Evolutionary conservation across 164 flowering plant species (phyloP).

Genomic region (Vitis cinerea): DNA sequence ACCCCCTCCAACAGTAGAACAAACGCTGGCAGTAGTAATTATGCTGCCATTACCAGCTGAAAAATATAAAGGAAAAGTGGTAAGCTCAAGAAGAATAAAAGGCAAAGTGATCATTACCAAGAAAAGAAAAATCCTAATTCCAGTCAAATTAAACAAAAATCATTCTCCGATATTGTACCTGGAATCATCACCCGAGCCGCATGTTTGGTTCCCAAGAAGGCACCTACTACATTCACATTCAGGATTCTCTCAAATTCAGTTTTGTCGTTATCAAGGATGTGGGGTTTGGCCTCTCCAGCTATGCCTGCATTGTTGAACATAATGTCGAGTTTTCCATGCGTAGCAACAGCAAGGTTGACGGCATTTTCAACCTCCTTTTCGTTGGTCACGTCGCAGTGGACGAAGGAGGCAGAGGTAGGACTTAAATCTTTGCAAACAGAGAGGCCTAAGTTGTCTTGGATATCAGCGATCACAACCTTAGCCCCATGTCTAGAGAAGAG

Average conservation of each 20-base stretch:
- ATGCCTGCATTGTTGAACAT: conserved; percentile 40
- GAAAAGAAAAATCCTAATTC: no score
- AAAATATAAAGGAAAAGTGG: no score
- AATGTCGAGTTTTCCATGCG: conserved; percentile 36
- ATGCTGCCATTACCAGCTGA: no score
- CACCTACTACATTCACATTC: conserved; percentile 24
- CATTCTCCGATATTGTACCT: no score
- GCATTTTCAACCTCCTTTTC: conserved; percentile 30
- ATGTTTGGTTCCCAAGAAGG: conserved; percentile 39
- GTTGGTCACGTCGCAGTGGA: conserved; percentile 35
- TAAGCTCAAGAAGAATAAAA: no score
- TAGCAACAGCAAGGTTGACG: conserved; percentile 20
- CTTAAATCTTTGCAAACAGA: conserved; percentile 5
- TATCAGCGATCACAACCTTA: no score
- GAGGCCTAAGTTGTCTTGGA: background rate
- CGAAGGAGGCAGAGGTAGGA: conserved; percentile 3
- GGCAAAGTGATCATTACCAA: no score
- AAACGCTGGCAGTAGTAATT: no score
- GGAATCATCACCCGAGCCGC: conserved; percentile 55
- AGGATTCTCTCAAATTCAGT: conserved; percentile 25
- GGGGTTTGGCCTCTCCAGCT: background rate
- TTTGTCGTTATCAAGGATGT: conserved; percentile 17
- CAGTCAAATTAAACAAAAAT: no score
- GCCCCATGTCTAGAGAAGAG: no score
- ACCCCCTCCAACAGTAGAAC: no score